Base-by-base conservation (phyloP, 495 filamentous ascomycete species). In the Hypoxylon fuscum region DNA sequence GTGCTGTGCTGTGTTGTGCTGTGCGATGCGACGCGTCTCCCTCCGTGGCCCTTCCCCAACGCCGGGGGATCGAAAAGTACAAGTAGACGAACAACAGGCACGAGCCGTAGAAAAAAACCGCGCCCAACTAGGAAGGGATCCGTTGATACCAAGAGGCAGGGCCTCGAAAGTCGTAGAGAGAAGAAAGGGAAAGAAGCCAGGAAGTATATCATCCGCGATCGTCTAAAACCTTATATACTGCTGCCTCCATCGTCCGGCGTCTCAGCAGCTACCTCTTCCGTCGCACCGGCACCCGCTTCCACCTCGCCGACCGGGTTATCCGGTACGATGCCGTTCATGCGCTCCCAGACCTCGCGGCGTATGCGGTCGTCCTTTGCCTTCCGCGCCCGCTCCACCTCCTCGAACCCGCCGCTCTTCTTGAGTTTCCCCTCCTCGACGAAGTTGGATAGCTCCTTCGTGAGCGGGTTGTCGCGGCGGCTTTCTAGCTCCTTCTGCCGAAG, bases 341-440 rank as follows among this genome's bases (percentile, higher is more conserved):
- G 56, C 49, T 66, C 57, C 63, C 56, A 96, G 8, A 93, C 88
- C 70, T 97, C 93, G 67, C 85, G 87, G 55, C 94, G 80, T 44
- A 91, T 91, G 70, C 87, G 83, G 55, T 98, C 96, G 68, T 98
- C 95, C 74, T 93, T 96, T 17, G 85, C 85, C 66, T 87, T 89
- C 54, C 96, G 80, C 40, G 92, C 81, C 37, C 96, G 79, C 76
- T 98, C 96, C 6, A 91, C 87, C 76, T 98, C 95, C 76, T 98
- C 96, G 8, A 96, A 85, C 1, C 95, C 95, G 23, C 95, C 95
- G 44, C 87, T 90, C 83, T 97, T 97, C 86, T 97, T 98, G 61
- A 98, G 72, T 72, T 88, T 92, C 12, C 91, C 91, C 71, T 97
- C 93, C 65, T 92, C 86, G 1, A 98, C 95, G 71, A 98, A 98